A percentile compares a stretch with the other conserved stretches of the same genome.
Conservation (phyloP, 2,329 filamentous ascomycete species). For the Fusarium pseudocircinatum region DNA sequence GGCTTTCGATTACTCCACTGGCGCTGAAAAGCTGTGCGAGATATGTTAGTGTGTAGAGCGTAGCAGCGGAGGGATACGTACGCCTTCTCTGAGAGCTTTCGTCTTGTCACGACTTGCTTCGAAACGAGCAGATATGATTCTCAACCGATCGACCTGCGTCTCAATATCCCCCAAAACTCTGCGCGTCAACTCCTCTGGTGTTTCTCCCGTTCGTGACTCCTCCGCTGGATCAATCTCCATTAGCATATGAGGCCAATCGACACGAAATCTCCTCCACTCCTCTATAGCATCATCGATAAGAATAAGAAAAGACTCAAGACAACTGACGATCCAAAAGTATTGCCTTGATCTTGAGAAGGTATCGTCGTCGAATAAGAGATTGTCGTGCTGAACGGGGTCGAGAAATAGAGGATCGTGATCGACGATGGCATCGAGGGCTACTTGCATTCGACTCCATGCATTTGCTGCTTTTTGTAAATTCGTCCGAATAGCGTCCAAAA, state of each 20-base stretch:
- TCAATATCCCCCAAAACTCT: background rate
- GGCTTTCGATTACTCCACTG: background rate
- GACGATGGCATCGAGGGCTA: background rate
- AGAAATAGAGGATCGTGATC: background rate
- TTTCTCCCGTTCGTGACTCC: background rate
- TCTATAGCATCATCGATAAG: background rate
- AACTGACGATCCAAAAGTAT: constrained; percentile 5
- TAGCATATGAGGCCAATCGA: background rate
- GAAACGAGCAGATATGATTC: background rate
- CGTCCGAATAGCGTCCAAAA: background rate
- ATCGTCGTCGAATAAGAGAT: constrained; percentile 3
- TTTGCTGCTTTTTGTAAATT: background rate
- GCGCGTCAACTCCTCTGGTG: background rate
- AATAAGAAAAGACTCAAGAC: background rate
- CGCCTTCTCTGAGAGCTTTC: constrained; percentile 1
- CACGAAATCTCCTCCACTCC: background rate
- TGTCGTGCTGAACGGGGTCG: background rate
- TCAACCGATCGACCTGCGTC: background rate
- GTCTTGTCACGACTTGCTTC: background rate
- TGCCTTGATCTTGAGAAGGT: background rate
- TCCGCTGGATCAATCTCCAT: background rate
- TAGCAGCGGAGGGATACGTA: background rate
- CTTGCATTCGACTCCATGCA: background rate
- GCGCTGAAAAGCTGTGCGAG: background rate
- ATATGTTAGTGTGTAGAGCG: background rate